Evolutionary conservation across 2,329 filamentous ascomycete genomes (phyloP), one percentile per base, ranked within the genome.

Genomic region (Aspergillus tanneri): DNA sequence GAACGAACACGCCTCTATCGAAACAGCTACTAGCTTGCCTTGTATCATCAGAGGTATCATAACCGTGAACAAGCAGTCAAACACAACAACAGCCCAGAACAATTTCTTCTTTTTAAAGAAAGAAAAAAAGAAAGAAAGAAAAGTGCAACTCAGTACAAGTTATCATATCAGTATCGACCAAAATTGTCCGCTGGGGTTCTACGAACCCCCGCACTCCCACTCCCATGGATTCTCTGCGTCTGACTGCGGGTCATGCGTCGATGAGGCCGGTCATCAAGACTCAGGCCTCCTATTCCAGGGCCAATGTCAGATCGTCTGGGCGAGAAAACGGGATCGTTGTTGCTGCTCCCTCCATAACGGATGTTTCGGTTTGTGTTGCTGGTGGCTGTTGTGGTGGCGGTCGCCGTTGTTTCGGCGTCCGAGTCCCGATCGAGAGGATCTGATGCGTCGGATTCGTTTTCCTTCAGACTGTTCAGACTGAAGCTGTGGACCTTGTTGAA

Each of bases 241-340:
- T 69, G 67, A 51, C 67, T 69, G 21, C 66, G 60, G 3, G 67
- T 69, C 44, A 68, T 56, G 27, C 66, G 66, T n/a, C 64, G 63
- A 35, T 55, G 45, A 24, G 65, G 63, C 16, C 56, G 49, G 47
- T 69, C 66, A 11, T 69, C 67, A 11, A 69, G 56, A 47, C 66
- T 69, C 18, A 69, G 49, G 0, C 65, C 60, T 2, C 62, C 60
- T 6, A 69, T 56, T 6, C 65, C 65, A 12, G 65, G 59, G 2
- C 65, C 63, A n/a, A 69, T 60, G 36, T 64, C 65, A 27, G 49
- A 58, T 4, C 64, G 62, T 39, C 57, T 58, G 6, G 65, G 65
- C 9, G 66, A 67, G 41, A 61, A 67, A n/a, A n/a, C n/a, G 3
- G 59, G 53, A 4, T 49, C 16, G 16, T 58, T 56, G 35, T 52